Percentiles rank a stretch among this genome's conserved stretches.
These are phyloP conservation scores for Parathielavia hyrcaniae DNA, from an alignment of 495 filamentous ascomycete species.

Conservation along the genomic window DNA sequence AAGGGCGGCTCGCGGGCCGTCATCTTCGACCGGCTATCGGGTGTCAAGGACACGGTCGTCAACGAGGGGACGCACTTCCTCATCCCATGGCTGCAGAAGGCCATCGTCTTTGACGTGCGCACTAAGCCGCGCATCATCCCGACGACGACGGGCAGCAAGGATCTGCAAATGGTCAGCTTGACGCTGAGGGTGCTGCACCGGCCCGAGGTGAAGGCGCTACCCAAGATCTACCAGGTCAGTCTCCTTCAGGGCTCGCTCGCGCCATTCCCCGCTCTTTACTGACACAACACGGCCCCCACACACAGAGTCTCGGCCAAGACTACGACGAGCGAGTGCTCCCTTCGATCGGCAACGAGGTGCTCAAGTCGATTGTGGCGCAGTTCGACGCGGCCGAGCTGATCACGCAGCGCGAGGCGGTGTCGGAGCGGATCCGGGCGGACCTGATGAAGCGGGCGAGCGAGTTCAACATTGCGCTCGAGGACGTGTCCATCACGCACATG, in stretches of 20 bases:
- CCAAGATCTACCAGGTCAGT: slow-evolving; percentile 95
- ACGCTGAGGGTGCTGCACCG: slow-evolving; percentile 92
- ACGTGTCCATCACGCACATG: slow-evolving; percentile 99
- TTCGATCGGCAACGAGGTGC: slow-evolving; percentile 99
- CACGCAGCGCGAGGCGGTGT: slow-evolving; percentile 96
- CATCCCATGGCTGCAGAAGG: slow-evolving; percentile 89
- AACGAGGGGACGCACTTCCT: slow-evolving; percentile 98
- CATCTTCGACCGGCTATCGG: slow-evolving; percentile 92
- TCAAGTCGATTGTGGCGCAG: slow-evolving; percentile 97
- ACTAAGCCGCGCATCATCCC: slow-evolving; percentile 95
- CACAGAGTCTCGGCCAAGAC: slow-evolving; percentile 74
- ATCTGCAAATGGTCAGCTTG: slow-evolving; percentile 99
- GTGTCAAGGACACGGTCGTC: slow-evolving; percentile 86
- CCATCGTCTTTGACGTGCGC: slow-evolving; percentile 94
- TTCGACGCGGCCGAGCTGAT: slow-evolving; percentile 99
- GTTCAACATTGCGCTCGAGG: slow-evolving; percentile 98
- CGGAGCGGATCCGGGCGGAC: slow-evolving; percentile 88
- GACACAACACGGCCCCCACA: background rate
- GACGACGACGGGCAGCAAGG: slow-evolving; percentile 98
- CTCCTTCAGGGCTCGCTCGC: slow-evolving; percentile 44
- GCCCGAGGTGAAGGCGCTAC: slow-evolving; percentile 84
- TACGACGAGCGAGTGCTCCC: slow-evolving; percentile 99
- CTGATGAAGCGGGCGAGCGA: slow-evolving; percentile 92
- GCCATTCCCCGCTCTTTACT: background rate
- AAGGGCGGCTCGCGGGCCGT: slow-evolving; percentile 88